Base-by-base conservation (phyloP, 164 flowering plant species). In the Sedum album region DNA sequence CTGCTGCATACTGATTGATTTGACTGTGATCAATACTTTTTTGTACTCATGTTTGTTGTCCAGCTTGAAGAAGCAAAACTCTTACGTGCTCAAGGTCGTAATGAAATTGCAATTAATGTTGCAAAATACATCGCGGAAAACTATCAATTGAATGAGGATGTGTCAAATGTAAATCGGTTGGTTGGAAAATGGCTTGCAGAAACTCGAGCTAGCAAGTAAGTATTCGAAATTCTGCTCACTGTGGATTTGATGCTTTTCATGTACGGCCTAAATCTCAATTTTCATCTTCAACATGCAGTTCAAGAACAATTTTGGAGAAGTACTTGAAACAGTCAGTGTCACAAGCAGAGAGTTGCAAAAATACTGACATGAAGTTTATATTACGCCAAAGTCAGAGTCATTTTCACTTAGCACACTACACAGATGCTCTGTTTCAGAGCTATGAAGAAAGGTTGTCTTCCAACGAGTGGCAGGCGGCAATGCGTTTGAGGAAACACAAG, bases 111-210 rank as follows among this genome's bases (percentile, higher is more conserved):
- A 36, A 89, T 94, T 76, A 86, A 82, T 81, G 90, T 94, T 74
- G 97, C 92, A 71, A 85, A 77, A 67, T 84, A 94, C 74, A 75
- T 88, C 30, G 84, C 86, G 35, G 74, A 91, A 75, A 78, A 82
- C 72, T 82, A 75, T 66, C 79, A 73, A 55, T 69, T 77, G 44
- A 77, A 76, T 61, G 89, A 82, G 65, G 90, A 81, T 57, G 77
- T 85, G 68, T 82, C 95, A 68, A 87, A 91, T 80, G 88, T 91
- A 26, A 77, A 81, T 79, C 98, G 98, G 62, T 76, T 94, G 80
- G 85, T 88, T 76, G 98, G 98, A 69, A 94, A 91, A 81, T 94
- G 98, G 98, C 84, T 94, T 72, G 97, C 96, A 55, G 98, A 91
- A 82, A 88, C 87, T 65, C 84, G 97, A 79, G 88, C 96, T 77